These are phyloP conservation scores for Phytophthora idaei DNA, from an alignment of 352 stramenopile genomes.

Conservation along the genomic window DNA sequence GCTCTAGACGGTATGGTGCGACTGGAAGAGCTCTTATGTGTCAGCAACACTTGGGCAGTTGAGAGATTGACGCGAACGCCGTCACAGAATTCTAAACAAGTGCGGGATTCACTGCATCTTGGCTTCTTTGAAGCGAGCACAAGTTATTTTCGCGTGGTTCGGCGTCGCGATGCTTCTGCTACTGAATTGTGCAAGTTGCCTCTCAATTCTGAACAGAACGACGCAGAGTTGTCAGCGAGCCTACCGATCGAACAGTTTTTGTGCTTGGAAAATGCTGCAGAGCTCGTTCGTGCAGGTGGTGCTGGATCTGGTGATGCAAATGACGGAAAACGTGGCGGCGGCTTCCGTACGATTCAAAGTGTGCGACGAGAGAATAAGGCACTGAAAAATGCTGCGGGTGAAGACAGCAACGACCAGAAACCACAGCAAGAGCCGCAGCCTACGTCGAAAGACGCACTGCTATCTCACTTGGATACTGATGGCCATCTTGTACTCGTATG, in stretches of 20 bases:
- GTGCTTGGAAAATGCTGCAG: slow-evolving; percentile 70
- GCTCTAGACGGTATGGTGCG: slow-evolving; percentile 41
- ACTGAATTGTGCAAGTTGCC: slow-evolving; percentile 27
- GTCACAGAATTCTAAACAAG: background rate
- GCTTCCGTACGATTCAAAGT: slow-evolving; percentile 87
- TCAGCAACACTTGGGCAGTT: slow-evolving; percentile 71
- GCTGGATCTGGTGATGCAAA: slow-evolving; percentile 30
- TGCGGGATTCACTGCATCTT: slow-evolving; percentile 48
- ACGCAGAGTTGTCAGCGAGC: slow-evolving; percentile 19
- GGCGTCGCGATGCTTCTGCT: slow-evolving; percentile 6
- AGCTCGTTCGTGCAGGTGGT: slow-evolving; percentile 42
- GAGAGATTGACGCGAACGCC: slow-evolving; percentile 44
- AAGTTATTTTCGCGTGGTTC: slow-evolving; percentile 76
- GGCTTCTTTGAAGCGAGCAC: slow-evolving; percentile 80
- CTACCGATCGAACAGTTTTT: slow-evolving; percentile 77
- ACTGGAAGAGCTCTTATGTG: slow-evolving; percentile 60
- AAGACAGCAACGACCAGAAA: slow-evolving; percentile 26
- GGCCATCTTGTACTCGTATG: slow-evolving; percentile 74
- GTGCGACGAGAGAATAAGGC: slow-evolving; percentile 87
- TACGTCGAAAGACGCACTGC: slow-evolving; percentile 60
- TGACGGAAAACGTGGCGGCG: slow-evolving; percentile 51
- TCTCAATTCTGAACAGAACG: slow-evolving; percentile 18
- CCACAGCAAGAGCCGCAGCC: slow-evolving; percentile 52
- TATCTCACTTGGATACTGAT: slow-evolving; percentile 56
- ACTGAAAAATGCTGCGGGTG: slow-evolving; percentile 43